phyloP scores from a whole-genome alignment of 495 filamentous ascomycete genomes.

The Hyaloscypha hepaticicola region DNA sequence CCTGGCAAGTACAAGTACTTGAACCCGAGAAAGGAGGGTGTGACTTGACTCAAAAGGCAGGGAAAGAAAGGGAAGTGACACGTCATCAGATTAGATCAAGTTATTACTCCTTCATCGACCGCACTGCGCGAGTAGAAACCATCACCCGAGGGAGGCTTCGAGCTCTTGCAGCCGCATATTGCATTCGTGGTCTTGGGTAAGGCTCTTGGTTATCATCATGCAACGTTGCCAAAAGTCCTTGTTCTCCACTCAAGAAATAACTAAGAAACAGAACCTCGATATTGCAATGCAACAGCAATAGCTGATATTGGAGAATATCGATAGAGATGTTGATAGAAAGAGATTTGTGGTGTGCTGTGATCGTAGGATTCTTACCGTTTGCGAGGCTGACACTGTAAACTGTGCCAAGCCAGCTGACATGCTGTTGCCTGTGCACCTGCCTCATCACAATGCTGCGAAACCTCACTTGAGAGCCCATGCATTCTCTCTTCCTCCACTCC shows the following conservation, averaged over 20 bases:
- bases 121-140: slow-evolving; percentile 26
- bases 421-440: not conserved
- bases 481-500: not conserved
- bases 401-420: not conserved
- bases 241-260: not conserved
- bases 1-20: too few relatives aligned
- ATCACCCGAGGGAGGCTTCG: slow-evolving; percentile 28
- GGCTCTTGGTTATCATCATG: slow-evolving; percentile 33
- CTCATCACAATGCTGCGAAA: not conserved
- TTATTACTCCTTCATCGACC: slow-evolving; percentile 28
- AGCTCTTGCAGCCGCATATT: slow-evolving; percentile 18
- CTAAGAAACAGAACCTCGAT: not conserved
- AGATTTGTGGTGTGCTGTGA: not conserved
- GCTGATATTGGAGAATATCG: not conserved
- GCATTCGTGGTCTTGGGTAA: slow-evolving; percentile 23
- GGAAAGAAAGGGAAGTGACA: not conserved
- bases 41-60: not conserved
- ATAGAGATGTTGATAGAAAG: not conserved
- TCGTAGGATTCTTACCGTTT: not conserved
- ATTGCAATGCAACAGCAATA: not conserved
- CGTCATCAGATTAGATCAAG: slow-evolving; percentile 35
- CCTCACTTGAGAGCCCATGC: not conserved
- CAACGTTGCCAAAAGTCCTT: slow-evolving; percentile 4
- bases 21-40: not conserved
- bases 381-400: not conserved